Percentiles rank a stretch among this genome's conserved stretches.
Conservation (phyloP, 2,329 filamentous ascomycete genomes). For the Sporothrix curviconia region DNA sequence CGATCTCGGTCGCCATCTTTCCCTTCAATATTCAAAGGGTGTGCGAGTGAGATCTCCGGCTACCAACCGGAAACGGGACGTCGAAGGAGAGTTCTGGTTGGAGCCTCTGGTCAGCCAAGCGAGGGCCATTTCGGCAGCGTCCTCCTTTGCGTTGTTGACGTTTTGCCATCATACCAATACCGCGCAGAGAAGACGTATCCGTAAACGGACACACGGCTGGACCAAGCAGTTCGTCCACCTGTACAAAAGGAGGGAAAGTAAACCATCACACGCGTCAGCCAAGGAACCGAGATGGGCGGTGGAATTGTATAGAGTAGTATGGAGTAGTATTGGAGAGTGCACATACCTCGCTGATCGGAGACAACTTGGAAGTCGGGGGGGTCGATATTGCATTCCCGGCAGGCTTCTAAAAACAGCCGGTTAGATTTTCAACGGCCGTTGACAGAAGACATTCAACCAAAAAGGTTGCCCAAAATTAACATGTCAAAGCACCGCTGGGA, state of each 20-base stretch:
- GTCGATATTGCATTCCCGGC: slow-evolving; percentile 25
- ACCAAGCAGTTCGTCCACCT: slow-evolving; percentile 91
- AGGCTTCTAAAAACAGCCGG: slow-evolving; percentile 24
- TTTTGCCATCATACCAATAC: slow-evolving; percentile 91
- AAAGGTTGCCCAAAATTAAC: neutral
- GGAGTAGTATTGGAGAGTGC: neutral
- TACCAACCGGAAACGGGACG: slow-evolving; percentile 32
- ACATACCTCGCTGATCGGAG: slow-evolving; percentile 30
- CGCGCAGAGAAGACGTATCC: slow-evolving; percentile 62
- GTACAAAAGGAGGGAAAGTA: neutral
- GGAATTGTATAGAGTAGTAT: neutral
- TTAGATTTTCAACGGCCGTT: slow-evolving; percentile 8
- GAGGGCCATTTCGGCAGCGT: slow-evolving; percentile 78
- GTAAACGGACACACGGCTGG: slow-evolving; percentile 67
- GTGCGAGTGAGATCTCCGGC: too few species aligned
- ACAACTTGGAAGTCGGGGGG: slow-evolving; percentile 28
- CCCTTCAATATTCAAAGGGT: neutral
- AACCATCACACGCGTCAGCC: neutral
- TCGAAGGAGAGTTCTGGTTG: slow-evolving; percentile 35
- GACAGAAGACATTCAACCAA: too few species aligned
- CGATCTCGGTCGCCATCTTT: too few species aligned
- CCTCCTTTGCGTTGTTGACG: slow-evolving; percentile 80
- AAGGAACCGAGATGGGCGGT: neutral
- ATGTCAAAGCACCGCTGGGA: neutral
- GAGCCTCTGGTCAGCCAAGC: slow-evolving; percentile 44